Conservation (phyloP, 108 stramenopile genomes). For the Fistulifera solaris region DNA sequence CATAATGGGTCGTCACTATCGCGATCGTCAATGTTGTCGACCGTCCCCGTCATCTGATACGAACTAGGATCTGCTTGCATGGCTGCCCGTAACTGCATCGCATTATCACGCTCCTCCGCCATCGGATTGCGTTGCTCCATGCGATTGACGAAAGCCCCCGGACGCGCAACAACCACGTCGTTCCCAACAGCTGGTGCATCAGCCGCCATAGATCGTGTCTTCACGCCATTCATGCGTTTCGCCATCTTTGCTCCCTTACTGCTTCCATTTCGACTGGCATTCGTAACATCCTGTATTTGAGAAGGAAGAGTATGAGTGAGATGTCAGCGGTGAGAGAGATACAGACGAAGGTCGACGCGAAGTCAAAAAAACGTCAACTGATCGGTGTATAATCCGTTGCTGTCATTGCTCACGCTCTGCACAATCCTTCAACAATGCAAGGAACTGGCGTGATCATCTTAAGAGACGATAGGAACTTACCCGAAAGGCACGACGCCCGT, state of each 20-base stretch:
- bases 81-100: slow-evolving; percentile 15
- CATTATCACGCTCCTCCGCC: slow-evolving; percentile 1
- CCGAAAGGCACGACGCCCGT: slow-evolving; percentile 10
- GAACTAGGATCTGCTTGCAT: not conserved
- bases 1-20: slow-evolving; percentile 81
- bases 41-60: slow-evolving; percentile 60
- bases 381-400: not conserved
- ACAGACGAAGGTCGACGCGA: not conserved
- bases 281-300: slow-evolving; percentile 27
- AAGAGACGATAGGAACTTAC: slow-evolving; percentile 3
- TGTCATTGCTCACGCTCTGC: too few relatives aligned
- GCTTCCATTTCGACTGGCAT: slow-evolving; percentile 6
- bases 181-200: not conserved
- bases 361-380: not conserved
- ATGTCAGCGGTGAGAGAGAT: not conserved
- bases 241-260: slow-evolving; percentile 1
- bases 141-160: not conserved
- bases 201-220: slow-evolving; percentile 8
- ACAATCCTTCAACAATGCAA: too few relatives aligned
- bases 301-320: not conserved
- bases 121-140: slow-evolving; percentile 2
- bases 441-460: not conserved
- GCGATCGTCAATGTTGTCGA: slow-evolving; percentile 86
- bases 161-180: not conserved
- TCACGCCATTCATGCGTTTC: slow-evolving; percentile 9